Evolutionary conservation across 257 asterid genomes (phyloP).

Genomic region (Solanum clarkiae): DNA sequence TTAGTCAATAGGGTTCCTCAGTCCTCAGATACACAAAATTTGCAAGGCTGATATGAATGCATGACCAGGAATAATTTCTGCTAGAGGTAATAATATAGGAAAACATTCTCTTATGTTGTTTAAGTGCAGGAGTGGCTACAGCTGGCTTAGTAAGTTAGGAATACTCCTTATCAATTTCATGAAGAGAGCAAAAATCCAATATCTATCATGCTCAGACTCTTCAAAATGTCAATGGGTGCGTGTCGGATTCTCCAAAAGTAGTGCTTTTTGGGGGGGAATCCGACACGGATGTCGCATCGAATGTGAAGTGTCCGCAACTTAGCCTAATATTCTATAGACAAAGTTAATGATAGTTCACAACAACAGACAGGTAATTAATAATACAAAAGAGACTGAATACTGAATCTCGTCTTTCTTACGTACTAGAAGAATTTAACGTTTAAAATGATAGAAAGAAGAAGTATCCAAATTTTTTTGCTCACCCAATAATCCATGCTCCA

Average conservation of each 20-base stretch:
- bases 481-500: slow-evolving; percentile 99
- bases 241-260: too few relatives aligned
- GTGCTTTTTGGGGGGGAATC: too few relatives aligned
- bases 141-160: neutral
- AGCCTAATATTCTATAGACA: neutral
- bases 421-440: neutral
- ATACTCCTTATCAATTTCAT: neutral
- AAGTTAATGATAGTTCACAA: neutral
- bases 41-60: neutral
- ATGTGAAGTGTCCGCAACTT: too few relatives aligned
- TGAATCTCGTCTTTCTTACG: neutral
- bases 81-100: neutral
- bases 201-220: neutral
- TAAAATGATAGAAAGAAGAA: neutral
- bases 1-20: neutral
- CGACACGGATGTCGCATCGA: too few relatives aligned
- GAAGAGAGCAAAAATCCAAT: neutral
- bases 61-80: neutral
- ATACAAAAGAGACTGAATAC: neutral
- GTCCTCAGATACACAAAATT: neutral
- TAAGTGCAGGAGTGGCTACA: neutral
- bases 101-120: neutral
- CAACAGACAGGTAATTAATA: neutral
- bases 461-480: slow-evolving; percentile 8
- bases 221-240: too few relatives aligned